Evolutionary conservation across 2,329 filamentous ascomycete species (phyloP).

Genomic region (Fusarium nygamai): DNA sequence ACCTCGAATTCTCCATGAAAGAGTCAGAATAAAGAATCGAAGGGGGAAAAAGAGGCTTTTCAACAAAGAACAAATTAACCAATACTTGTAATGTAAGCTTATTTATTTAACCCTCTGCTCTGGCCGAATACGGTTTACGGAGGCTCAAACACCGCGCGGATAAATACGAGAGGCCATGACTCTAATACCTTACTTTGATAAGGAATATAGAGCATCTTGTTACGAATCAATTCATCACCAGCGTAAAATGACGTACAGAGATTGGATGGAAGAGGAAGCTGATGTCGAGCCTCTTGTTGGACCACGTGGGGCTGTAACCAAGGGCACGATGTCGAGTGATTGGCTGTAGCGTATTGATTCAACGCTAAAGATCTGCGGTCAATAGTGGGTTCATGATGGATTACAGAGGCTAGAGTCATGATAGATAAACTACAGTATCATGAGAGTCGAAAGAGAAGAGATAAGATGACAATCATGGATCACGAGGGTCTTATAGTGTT

Average conservation of each 20-base stretch:
- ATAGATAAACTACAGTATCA: not conserved
- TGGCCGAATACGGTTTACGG: not conserved
- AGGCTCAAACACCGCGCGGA: not conserved
- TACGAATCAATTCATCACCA: slow-evolving; percentile 19
- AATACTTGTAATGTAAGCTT: not conserved
- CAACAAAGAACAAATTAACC: not conserved
- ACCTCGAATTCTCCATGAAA: not conserved
- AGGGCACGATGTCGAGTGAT: slow-evolving; percentile 37
- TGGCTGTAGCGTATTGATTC: slow-evolving; percentile 26
- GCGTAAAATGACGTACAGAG: not conserved
- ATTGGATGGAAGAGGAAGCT: slow-evolving; percentile 13
- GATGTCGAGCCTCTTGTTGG: not conserved
- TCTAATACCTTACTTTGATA: not conserved
- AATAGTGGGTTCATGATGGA: not conserved
- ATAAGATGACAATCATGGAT: not conserved
- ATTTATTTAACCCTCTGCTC: not conserved
- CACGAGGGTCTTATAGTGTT: not conserved
- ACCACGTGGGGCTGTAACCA: slow-evolving; percentile 34
- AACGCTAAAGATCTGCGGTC: not conserved
- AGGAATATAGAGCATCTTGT: not conserved
- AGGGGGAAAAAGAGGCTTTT: not conserved
- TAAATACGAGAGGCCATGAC: not conserved
- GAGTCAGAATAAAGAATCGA: not conserved
- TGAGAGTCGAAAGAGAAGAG: not conserved
- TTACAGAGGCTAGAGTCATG: not conserved